These are phyloP conservation scores for Rhodomyrtus psidioides DNA, from an alignment of 441 rosid species.

Conservation along the genomic window DNA sequence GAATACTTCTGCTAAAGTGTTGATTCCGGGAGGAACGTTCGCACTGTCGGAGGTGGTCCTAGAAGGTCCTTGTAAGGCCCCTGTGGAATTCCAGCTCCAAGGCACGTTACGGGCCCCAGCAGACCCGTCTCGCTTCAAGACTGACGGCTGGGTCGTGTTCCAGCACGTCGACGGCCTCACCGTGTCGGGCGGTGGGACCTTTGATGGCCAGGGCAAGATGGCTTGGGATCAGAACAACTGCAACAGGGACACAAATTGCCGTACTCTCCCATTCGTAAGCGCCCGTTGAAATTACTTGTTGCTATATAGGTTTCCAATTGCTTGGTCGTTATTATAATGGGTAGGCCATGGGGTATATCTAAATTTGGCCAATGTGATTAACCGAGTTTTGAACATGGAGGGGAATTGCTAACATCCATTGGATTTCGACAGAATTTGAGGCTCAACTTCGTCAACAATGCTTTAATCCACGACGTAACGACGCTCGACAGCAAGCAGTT, in stretches of 20 bases:
- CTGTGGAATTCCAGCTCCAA: not conserved
- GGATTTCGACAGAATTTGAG: no score
- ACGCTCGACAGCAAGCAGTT: no score
- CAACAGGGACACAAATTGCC: not conserved
- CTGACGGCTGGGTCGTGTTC: slow-evolving; percentile 27
- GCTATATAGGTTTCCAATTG: not conserved
- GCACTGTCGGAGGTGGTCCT: not conserved
- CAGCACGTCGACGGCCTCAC: slow-evolving; percentile 5
- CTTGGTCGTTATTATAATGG: not conserved
- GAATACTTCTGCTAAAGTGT: not conserved
- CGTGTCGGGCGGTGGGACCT: slow-evolving; percentile 18
- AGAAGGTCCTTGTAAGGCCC: slow-evolving; percentile 4
- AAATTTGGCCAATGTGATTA: not conserved
- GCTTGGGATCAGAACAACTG: not conserved
- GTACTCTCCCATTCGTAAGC: slow-evolving; percentile 12
- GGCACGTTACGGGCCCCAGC: slow-evolving; percentile 5
- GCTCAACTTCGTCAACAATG: no score
- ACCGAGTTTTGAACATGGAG: not conserved
- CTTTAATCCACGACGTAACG: no score
- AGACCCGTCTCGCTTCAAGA: not conserved
- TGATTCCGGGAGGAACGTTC: slow-evolving; percentile 2
- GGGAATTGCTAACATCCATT: not conserved
- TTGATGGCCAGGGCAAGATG: slow-evolving; percentile 26
- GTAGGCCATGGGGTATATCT: not conserved
- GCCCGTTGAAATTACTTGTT: not conserved